phyloP scores from a whole-genome alignment of 305 asterid species.

The Withania somnifera region DNA sequence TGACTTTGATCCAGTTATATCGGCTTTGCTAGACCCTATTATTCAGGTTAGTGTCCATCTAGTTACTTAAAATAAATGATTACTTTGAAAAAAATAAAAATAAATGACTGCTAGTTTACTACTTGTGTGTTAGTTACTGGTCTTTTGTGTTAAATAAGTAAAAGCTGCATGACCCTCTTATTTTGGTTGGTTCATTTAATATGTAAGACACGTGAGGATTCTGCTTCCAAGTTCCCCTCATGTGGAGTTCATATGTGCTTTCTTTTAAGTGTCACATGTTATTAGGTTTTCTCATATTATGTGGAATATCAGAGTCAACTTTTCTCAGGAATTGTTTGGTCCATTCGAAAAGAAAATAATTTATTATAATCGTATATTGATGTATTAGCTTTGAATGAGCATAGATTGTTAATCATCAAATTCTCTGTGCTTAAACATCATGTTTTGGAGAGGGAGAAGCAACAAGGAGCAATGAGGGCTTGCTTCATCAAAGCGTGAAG shows the following conservation, averaged over 20 bases:
- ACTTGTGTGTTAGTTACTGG: background rate
- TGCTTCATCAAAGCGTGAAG: too few species aligned
- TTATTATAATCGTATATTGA: background rate
- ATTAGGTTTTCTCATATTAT: background rate
- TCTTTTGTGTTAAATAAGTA: background rate
- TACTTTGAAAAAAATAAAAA: background rate
- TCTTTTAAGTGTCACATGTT: background rate
- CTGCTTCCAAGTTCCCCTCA: background rate
- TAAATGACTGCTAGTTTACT: background rate
- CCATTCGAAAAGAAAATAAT: background rate
- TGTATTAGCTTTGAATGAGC: background rate
- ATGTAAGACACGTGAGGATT: background rate
- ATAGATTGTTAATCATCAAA: background rate
- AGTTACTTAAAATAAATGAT: background rate
- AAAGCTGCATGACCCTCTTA: background rate
- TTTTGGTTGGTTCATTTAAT: background rate
- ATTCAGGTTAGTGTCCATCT: constrained; percentile 46
- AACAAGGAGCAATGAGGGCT: too few species aligned
- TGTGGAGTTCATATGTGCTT: background rate
- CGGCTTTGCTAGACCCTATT: constrained; percentile 93
- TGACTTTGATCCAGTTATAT: constrained; percentile 74
- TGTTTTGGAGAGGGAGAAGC: too few species aligned
- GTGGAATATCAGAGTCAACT: background rate
- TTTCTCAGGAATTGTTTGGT: background rate
- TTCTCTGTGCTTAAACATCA: background rate